Evolutionary conservation across 2,329 filamentous ascomycete species (phyloP).

Genomic region (Nemania diffusa): DNA sequence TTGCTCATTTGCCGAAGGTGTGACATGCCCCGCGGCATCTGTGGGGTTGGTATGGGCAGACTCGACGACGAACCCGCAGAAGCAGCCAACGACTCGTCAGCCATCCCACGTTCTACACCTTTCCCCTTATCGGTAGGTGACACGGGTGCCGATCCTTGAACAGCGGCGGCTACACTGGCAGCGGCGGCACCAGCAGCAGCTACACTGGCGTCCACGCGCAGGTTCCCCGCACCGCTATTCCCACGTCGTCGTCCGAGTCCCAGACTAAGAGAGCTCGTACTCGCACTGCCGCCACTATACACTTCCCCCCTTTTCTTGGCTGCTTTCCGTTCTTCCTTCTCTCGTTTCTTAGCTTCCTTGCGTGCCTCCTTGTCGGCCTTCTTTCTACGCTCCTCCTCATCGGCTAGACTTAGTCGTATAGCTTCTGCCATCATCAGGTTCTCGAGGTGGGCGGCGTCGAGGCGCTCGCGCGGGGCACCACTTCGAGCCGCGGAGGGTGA

Average conservation of each 20-base stretch:
- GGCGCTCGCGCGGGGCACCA: slow-evolving; percentile 40
- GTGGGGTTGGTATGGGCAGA: slow-evolving; percentile 57
- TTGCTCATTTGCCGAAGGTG: slow-evolving; percentile 87
- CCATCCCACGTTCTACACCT: slow-evolving; percentile 67
- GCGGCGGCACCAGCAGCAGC: slow-evolving; percentile 56
- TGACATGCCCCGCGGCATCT: slow-evolving; percentile 70
- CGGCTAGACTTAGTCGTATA: slow-evolving; percentile 87
- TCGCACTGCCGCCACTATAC: slow-evolving; percentile 59
- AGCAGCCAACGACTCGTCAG: slow-evolving; percentile 41
- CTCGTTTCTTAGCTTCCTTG: slow-evolving; percentile 86
- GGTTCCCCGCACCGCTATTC: slow-evolving; percentile 68
- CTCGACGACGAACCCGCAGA: slow-evolving; percentile 52
- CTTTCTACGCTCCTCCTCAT: slow-evolving; percentile 90
- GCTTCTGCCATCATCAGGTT: slow-evolving; percentile 99
- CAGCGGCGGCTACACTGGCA: slow-evolving; percentile 47
- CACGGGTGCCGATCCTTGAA: slow-evolving; percentile 47
- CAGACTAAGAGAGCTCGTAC: slow-evolving; percentile 73
- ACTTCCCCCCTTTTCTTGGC: slow-evolving; percentile 69
- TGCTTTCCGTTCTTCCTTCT: slow-evolving; percentile 84
- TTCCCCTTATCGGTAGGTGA: slow-evolving; percentile 72
- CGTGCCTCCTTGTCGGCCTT: slow-evolving; percentile 83
- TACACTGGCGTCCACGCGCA: slow-evolving; percentile 66
- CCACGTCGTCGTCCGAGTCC: slow-evolving; percentile 68
- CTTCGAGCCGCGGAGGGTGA: slow-evolving; percentile 47
- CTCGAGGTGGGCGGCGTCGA: slow-evolving; percentile 75